Conservation (phyloP, 768 basidiomycete species). For the Lactarius evosmus region DNA sequence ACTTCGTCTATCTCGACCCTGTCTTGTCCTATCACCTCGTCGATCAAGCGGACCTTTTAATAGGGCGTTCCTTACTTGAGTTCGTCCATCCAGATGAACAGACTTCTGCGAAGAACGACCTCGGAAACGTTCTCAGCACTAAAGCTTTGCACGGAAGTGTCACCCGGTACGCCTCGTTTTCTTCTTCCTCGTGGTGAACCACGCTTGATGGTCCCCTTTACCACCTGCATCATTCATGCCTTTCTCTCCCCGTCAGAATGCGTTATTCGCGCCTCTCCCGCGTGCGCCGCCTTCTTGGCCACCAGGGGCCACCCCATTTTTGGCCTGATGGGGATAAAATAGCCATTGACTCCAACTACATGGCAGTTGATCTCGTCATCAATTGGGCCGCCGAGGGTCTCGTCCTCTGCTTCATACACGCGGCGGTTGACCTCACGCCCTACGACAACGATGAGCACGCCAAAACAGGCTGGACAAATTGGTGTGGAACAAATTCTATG, state of each 20-base stretch:
- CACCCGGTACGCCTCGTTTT: conserved; percentile 52
- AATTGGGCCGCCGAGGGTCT: conserved; percentile 87
- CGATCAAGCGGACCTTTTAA: conserved; percentile 62
- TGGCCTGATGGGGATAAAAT: conserved; percentile 71
- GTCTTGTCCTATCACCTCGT: conserved; percentile 69
- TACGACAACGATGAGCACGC: conserved; percentile 71
- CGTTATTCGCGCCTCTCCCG: conserved; percentile 74
- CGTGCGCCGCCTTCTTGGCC: conserved; percentile 70
- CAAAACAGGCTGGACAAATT: conserved; percentile 81
- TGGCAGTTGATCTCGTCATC: conserved; percentile 86
- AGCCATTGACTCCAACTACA: conserved; percentile 67
- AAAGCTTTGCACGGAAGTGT: conserved; percentile 81
- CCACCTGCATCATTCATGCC: conserved; percentile 25
- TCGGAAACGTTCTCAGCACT: conserved; percentile 68
- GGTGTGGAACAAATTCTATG: conserved; percentile 80
- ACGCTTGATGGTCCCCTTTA: conserved; percentile 21
- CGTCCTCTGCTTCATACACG: conserved; percentile 86
- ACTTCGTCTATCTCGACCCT: conserved; percentile 83
- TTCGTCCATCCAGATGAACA: conserved; percentile 88
- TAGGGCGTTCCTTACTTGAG: conserved; percentile 66
- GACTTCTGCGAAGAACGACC: conserved; percentile 67
- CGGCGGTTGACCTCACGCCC: conserved; percentile 65
- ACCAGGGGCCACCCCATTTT: conserved; percentile 48
- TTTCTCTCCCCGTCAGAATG: conserved; percentile 47
- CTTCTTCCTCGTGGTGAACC: conserved; percentile 23